Base-by-base conservation (phyloP, 1,284 basidiomycete genomes). In the Austropuccinia psidii region DNA sequence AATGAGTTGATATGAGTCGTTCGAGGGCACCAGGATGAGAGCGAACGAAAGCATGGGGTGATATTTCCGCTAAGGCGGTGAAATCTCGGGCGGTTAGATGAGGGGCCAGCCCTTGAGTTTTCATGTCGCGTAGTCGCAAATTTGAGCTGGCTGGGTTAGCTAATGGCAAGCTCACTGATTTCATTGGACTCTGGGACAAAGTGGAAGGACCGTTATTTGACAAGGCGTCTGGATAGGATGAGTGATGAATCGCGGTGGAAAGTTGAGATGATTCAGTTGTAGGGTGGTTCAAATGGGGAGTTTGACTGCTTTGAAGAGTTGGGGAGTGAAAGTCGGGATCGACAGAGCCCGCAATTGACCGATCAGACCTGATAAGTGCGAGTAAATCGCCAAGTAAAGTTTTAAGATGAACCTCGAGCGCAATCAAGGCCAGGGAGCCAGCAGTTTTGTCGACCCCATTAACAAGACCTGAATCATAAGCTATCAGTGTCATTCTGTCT, bases 401-500 rank as follows among this genome's bases (percentile, higher is more conserved):
- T 54, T 69, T 69, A 13, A 69, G 66, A 58, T 69, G 66, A 50
- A 79, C 78, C 67, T 82, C 79, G 8, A 82, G 75, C 9, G 81
- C 81, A 9, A 77, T 76, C 21, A 79, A 75, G 11, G 80, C 75
- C 65, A 82, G 75, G 9, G 80, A 80, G 4, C 80, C 80, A 1
- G 81, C 80, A 57, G 81, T 77, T 0, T 76, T 73, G 24, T 80
- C 77, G 2, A 81, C 79, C 15, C 82, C 82, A 0, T 77, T 78
- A 0, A 75, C 58, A 67, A 83, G 76, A 11, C 81, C 81, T 1
- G 77, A 77, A 58, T 83, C 80, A 45, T 81, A 81, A 4, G 82
- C 81, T 15, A 80, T 70, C 8, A 80, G 72, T 24, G 79, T 77
- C 82, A 83, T 83, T 5, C 82, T 77, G 69, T 83, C 82, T 29